Evolutionary conservation across 768 basidiomycete genomes (phyloP).

Genomic region (Suillus cothurnatus): DNA sequence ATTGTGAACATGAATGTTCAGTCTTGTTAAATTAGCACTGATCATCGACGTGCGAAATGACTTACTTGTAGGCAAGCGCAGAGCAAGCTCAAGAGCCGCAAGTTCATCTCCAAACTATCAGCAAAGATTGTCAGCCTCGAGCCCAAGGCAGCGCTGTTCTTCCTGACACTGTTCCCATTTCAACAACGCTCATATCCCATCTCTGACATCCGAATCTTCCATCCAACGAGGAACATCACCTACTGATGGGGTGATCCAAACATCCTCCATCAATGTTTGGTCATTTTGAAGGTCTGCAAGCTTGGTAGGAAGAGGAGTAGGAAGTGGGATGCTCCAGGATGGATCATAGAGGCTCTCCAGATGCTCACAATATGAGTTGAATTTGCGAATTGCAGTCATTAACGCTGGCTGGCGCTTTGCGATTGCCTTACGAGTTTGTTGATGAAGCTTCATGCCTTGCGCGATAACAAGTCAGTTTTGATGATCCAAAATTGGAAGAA

Average conservation of each 20-base stretch:
- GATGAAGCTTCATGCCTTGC: constrained; percentile 33
- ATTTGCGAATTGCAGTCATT: constrained; percentile 24
- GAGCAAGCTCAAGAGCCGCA: constrained; percentile 19
- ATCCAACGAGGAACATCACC: constrained; percentile 33
- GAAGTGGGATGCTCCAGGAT: constrained; percentile 34
- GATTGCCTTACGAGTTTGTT: constrained; percentile 31
- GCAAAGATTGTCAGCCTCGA: constrained; percentile 38
- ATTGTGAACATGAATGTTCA: neutral
- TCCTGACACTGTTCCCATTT: constrained; percentile 33
- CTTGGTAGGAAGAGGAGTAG: constrained; percentile 33
- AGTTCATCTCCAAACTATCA: constrained; percentile 38
- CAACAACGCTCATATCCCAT: constrained; percentile 34
- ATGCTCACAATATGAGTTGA: constrained; percentile 28
- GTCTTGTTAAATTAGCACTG: neutral
- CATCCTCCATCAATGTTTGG: constrained; percentile 38
- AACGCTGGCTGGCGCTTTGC: constrained; percentile 28
- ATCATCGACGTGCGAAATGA: neutral
- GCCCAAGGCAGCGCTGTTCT: constrained; percentile 26
- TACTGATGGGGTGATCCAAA: constrained; percentile 32
- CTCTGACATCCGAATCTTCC: constrained; percentile 29
- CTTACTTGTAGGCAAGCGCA: constrained; percentile 17
- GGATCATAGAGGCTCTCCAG: constrained; percentile 24
- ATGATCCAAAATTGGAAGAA: too few relatives aligned
- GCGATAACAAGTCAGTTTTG: neutral
- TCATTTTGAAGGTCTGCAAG: constrained; percentile 21